A percentile compares a stretch with the other conserved stretches of the same genome.
These are phyloP conservation scores for Geoglossum glabrum DNA, from an alignment of 495 filamentous ascomycete species.

Conservation along the genomic window DNA sequence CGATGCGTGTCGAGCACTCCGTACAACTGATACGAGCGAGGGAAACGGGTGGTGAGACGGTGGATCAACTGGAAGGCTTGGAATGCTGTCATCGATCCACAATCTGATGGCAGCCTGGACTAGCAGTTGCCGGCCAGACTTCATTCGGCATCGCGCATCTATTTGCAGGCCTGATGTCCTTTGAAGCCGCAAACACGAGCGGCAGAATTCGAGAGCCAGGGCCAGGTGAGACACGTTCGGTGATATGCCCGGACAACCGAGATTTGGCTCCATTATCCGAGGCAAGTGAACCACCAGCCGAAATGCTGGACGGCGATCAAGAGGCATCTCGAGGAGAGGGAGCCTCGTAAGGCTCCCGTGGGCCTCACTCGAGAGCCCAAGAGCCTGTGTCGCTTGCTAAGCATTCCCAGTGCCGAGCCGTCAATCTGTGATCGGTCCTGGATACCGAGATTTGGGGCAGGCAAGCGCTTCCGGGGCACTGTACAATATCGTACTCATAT, in stretches of 20 bases:
- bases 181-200: not conserved
- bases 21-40: not conserved
- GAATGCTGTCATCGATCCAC: not conserved
- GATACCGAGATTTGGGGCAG: no score
- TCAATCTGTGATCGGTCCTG: no score
- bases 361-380: not conserved
- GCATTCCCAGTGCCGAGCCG: not conserved
- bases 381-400: not conserved
- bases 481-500: no score
- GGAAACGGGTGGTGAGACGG: not conserved
- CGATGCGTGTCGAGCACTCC: not conserved
- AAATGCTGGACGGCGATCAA: not conserved
- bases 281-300: not conserved
- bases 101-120: not conserved
- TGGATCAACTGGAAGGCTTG: not conserved
- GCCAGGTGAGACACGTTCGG: not conserved
- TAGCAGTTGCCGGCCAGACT: not conserved
- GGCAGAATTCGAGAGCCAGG: not conserved
- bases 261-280: not conserved
- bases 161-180: not conserved
- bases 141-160: not conserved
- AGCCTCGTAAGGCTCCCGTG: not conserved
- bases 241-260: not conserved
- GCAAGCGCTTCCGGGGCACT: no score
- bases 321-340: no score